Evolutionary conservation across 768 basidiomycete genomes (phyloP).

Genomic region (Auriscalpium microsporum): DNA sequence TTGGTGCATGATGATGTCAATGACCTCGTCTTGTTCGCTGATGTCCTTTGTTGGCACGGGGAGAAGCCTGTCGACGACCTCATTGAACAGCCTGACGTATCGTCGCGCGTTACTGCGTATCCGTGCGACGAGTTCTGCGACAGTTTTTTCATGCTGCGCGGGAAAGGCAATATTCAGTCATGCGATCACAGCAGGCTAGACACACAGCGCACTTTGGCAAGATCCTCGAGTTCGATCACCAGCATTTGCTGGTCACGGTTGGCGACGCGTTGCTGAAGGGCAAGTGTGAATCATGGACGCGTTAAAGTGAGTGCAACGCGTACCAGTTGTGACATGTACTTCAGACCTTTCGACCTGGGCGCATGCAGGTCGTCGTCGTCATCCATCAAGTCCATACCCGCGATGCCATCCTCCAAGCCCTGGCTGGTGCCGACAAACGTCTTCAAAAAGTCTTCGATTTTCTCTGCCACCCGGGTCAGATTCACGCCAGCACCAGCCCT

Average conservation of each 20-base stretch:
- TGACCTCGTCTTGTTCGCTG: conserved; percentile 85
- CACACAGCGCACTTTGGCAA: conserved; percentile 45
- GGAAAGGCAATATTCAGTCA: not conserved
- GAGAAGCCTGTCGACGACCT: conserved; percentile 85
- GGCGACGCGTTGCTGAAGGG: conserved; percentile 74
- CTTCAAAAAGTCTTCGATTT: conserved; percentile 63
- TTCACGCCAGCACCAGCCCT: not conserved
- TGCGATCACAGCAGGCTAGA: not conserved
- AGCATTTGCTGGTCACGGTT: conserved; percentile 91
- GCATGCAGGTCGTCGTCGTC: conserved; percentile 27
- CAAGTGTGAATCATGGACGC: conserved; percentile 5
- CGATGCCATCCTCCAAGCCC: conserved; percentile 59
- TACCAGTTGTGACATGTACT: conserved; percentile 84
- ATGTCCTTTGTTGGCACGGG: conserved; percentile 86
- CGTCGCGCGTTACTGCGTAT: conserved; percentile 83
- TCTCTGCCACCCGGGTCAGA: conserved; percentile 32
- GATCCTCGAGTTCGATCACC: conserved; percentile 81
- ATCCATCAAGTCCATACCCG: conserved; percentile 61
- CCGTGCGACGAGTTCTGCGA: conserved; percentile 66
- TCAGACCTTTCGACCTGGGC: conserved; percentile 37
- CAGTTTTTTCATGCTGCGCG: conserved; percentile 56
- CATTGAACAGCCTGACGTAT: conserved; percentile 82
- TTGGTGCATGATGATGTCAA: conserved; percentile 94
- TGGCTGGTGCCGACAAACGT: conserved; percentile 56
- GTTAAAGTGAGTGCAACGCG: conserved; percentile 20